These are phyloP conservation scores for Suillus subalutaceus DNA, from an alignment of 768 basidiomycete genomes.

Conservation along the genomic window DNA sequence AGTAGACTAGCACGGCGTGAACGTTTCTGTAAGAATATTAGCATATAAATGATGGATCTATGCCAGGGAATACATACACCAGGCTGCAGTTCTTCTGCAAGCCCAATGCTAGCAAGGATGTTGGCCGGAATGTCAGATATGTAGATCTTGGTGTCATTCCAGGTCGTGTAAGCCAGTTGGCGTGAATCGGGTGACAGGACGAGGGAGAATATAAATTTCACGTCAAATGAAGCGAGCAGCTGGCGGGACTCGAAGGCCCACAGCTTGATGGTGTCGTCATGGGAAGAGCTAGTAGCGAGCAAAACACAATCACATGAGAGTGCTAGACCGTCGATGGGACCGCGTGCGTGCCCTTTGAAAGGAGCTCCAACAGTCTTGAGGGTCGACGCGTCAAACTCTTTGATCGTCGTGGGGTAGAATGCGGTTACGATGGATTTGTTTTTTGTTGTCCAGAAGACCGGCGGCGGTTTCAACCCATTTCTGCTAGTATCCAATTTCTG, in stretches of 20 bases:
- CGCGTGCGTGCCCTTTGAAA: neutral
- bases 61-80: neutral
- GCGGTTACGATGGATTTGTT: neutral
- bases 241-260: neutral
- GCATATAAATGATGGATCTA: neutral
- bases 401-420: too few relatives aligned
- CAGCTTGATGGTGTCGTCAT: neutral
- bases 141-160: neutral
- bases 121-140: neutral
- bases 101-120: neutral
- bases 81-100: neutral
- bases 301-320: neutral
- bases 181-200: neutral
- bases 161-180: neutral
- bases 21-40: neutral
- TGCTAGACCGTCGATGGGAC: neutral
- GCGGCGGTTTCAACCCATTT: too few relatives aligned
- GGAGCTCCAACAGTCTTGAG: neutral
- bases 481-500: too few relatives aligned
- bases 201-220: accelerated
- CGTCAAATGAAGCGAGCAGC: neutral
- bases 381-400: neutral
- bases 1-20: too few relatives aligned
- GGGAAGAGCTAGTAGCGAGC: neutral
- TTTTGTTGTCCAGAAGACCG: neutral